Evolutionary conservation across 352 stramenopile genomes (phyloP).

Genomic region (Pythium dissotocum): DNA sequence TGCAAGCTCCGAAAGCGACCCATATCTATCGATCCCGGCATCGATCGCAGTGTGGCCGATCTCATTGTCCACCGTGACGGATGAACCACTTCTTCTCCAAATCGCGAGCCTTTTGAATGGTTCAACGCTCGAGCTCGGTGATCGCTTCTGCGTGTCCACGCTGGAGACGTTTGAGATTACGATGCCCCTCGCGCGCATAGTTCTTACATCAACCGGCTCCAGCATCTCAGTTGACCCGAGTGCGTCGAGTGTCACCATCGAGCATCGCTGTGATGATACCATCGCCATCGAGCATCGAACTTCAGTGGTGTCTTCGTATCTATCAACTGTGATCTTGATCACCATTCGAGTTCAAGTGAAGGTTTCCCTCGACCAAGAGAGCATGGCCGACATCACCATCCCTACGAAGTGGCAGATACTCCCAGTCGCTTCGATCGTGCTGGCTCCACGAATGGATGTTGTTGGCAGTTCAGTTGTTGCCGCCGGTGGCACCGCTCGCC

Average conservation of each 20-base stretch:
- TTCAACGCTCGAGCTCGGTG: not conserved
- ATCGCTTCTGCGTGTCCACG: slow-evolving; percentile 10
- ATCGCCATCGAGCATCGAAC: slow-evolving; percentile 9
- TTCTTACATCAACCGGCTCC: not conserved
- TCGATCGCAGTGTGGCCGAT: slow-evolving; percentile 18
- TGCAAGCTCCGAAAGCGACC: not conserved
- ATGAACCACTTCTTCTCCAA: slow-evolving; percentile 1
- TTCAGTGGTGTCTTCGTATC: not conserved
- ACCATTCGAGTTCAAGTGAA: slow-evolving; percentile 3
- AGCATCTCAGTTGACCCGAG: not conserved
- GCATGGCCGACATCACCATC: not conserved
- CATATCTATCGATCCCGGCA: not conserved
- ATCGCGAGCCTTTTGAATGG: slow-evolving; percentile 3
- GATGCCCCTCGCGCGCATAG: not conserved
- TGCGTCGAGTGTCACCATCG: not conserved
- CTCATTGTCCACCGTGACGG: not conserved
- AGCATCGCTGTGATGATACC: slow-evolving; percentile 14
- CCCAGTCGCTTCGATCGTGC: not conserved
- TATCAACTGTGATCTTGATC: not conserved
- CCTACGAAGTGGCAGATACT: slow-evolving; percentile 28
- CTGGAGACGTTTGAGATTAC: not conserved
- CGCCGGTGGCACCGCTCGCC: not conserved
- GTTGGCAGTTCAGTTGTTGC: slow-evolving; percentile 12
- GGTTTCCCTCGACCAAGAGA: not conserved
- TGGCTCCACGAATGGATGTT: not conserved